phyloP scores from a whole-genome alignment of 441 rosid genomes.

The Codiaeum variegatum region DNA sequence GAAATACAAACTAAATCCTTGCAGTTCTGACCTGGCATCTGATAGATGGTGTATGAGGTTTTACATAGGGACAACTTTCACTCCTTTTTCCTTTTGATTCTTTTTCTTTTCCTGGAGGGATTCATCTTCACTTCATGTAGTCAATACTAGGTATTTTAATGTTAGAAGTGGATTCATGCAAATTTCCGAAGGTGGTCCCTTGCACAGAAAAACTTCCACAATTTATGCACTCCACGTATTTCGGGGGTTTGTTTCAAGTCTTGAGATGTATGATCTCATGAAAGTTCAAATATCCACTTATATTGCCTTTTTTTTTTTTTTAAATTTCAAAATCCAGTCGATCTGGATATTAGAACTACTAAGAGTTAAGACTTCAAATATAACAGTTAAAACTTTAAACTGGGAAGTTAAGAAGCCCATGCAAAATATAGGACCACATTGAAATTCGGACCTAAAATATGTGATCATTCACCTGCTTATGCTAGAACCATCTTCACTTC shows the following conservation, averaged over 20 bases:
- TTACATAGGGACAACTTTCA: not conserved
- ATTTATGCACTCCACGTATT: not conserved
- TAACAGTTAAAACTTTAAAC: not conserved
- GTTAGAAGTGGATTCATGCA: not conserved
- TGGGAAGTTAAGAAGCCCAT: not conserved
- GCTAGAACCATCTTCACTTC: not conserved
- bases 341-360: constrained; percentile 1
- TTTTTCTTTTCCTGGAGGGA: not conserved
- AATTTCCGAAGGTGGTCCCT: not conserved
- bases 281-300: not conserved
- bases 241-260: not conserved
- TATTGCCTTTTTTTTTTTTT: not conserved
- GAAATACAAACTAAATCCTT: not conserved
- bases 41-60: not conserved
- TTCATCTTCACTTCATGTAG: not conserved
- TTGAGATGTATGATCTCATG: not conserved
- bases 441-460: not conserved
- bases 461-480: not conserved
- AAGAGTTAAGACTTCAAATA: not conserved
- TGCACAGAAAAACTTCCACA: not conserved
- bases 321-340: not conserved
- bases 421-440: not conserved
- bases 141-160: not conserved
- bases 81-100: not conserved
- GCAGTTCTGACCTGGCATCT: not conserved